Base-by-base conservation (phyloP, 2,329 filamentous ascomycete species). In the Aspergillaceae sp. region DNA sequence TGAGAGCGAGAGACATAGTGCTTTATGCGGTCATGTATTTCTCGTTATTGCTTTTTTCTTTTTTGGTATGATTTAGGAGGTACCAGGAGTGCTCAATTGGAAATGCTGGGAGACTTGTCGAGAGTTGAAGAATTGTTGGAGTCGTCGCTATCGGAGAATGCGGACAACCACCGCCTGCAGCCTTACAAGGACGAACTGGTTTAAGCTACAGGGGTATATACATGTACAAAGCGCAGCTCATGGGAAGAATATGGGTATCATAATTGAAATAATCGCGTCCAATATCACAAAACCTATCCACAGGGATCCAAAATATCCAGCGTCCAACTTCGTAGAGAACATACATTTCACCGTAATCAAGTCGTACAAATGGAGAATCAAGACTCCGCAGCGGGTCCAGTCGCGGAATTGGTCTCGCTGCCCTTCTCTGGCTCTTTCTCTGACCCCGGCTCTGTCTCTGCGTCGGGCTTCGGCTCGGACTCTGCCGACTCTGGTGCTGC, bases 1-100 rank as follows among this genome's bases (percentile, higher is more conserved):
- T 63, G 35, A 57, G 43, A 33, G 56, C 49, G 33, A 40, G 19
- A 43, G 59, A 48, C 60, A 63, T 63, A 30, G 44, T 50, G 38
- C 36, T 7, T 32, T 29, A 42, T 30, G 42, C 42, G 44, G 47
- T 42, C 51, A 56, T 56, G 32, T 27, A 45, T 29, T 36, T 29
- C 4, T 32, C 41, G 11, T 3, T 26, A 34, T 11, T 4, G 3
- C n/a, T 26, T 4, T 11, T 34, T 33, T n/a, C 4, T 8, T 41
- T 10, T 11, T 11, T 32, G 30, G 29, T 19, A n/a, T 35, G 34
- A 19, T 19, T 19, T 26, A 35, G 19, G 5, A 10, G n/a, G 9
- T 40, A 5, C 26, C 10, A 19, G 34, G 4, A 19, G 19, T 19
- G 19, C 19, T 19, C 19, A 19, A 19, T 19, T 19, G 19, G 19